A percentile compares a stretch with the other conserved stretches of the same genome.
These are phyloP conservation scores for Scedosporium minutisporum DNA, from an alignment of 2,329 filamentous ascomycete genomes.

Conservation along the genomic window DNA sequence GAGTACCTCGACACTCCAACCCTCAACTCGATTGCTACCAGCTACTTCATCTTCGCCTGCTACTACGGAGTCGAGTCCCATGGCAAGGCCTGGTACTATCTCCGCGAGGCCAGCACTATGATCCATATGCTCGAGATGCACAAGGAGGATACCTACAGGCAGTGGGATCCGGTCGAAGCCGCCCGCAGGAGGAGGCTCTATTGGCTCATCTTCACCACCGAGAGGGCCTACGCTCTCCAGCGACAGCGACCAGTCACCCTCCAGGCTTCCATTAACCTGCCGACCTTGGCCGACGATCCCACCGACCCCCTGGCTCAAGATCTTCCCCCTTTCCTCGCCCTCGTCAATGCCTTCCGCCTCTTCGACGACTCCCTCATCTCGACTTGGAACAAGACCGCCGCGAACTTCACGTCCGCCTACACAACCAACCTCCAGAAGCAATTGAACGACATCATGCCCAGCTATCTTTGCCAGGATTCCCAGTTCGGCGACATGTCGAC, in stretches of 20 bases:
- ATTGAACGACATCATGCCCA: conserved; percentile 43
- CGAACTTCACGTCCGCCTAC: conserved; percentile 46
- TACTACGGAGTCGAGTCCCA: conserved; percentile 64
- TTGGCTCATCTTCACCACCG: conserved; percentile 63
- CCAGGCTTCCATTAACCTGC: conserved; percentile 58
- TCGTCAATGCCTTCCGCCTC: conserved; percentile 54
- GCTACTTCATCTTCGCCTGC: conserved; percentile 68
- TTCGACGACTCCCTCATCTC: conserved; percentile 57
- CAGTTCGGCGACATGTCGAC: conserved; percentile 45
- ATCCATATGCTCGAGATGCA: conserved; percentile 50
- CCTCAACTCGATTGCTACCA: conserved; percentile 56
- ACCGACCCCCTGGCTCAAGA: conserved; percentile 44
- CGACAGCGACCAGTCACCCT: conserved; percentile 61
- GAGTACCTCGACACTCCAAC: conserved; percentile 49
- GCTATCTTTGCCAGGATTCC: conserved; percentile 42
- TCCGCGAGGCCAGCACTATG: conserved; percentile 68
- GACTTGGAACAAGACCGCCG: conserved; percentile 56
- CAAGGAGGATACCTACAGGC: conserved; percentile 52
- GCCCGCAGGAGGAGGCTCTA: conserved; percentile 57
- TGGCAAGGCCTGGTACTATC: conserved; percentile 68
- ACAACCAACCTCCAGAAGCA: conserved; percentile 52
- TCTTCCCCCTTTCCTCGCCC: conserved; percentile 46
- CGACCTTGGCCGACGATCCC: conserved; percentile 51
- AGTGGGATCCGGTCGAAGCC: conserved; percentile 49
- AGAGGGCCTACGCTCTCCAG: conserved; percentile 64